Evolutionary conservation across 306 rosid species (phyloP).

Genomic region (Myrica gale): DNA sequence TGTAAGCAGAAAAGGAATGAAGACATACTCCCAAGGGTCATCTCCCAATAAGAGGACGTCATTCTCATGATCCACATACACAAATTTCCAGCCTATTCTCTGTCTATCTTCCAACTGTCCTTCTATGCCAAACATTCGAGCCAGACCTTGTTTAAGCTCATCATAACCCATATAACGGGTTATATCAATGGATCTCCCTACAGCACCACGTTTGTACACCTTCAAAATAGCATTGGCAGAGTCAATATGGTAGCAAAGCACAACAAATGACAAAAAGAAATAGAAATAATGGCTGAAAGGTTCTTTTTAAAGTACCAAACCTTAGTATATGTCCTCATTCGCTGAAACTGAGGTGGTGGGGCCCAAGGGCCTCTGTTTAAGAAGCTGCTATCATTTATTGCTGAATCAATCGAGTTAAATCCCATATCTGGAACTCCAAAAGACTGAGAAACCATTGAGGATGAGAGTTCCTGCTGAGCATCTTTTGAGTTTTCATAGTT

Average conservation of each 20-base stretch:
- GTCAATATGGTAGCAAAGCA: constrained; percentile 12
- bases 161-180: constrained; percentile 77
- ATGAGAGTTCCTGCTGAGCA: constrained; percentile 84
- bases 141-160: constrained; percentile 86
- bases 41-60: constrained; percentile 94
- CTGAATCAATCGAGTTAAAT: constrained; percentile 77
- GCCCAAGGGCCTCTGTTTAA: constrained; percentile 74
- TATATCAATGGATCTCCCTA: constrained; percentile 95
- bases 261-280: not conserved
- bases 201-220: constrained; percentile 99
- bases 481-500: constrained; percentile 60
- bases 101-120: constrained; percentile 89
- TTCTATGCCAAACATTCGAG: constrained; percentile 92
- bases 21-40: constrained; percentile 96
- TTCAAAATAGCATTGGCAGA: constrained; percentile 28
- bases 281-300: not conserved
- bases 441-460: constrained; percentile 84
- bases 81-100: constrained; percentile 93
- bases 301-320: constrained; percentile 37
- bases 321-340: constrained; percentile 95
- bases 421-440: constrained; percentile 91
- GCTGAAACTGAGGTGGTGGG: constrained; percentile 66
- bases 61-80: constrained; percentile 88
- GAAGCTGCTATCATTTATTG: constrained; percentile 70
- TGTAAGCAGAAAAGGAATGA: constrained; percentile 14